Evolutionary conservation across 208 protist genomes (phyloP).

Genomic region (Tritrichomonas foetus): DNA sequence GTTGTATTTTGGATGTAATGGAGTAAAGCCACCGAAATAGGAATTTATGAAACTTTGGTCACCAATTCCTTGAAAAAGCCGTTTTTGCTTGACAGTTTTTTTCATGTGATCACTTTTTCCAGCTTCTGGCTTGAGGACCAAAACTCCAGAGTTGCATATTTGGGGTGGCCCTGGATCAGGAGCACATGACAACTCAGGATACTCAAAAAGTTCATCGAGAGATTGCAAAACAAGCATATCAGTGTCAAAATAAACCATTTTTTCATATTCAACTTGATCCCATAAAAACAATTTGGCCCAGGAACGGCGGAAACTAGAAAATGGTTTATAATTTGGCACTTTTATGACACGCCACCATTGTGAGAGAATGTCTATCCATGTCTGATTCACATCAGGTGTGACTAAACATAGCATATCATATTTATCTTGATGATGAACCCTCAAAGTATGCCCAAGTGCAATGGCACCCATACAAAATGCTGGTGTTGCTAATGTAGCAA

Average conservation of each 20-base stretch:
- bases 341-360: background rate
- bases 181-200: background rate
- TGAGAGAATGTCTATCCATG: background rate
- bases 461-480: conserved; percentile 12
- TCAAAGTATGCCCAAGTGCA: background rate
- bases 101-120: background rate
- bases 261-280: background rate
- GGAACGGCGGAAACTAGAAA: background rate
- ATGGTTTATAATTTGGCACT: background rate
- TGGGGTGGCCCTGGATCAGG: background rate
- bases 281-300: background rate
- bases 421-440: background rate
- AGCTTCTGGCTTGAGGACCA: background rate
- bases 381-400: background rate
- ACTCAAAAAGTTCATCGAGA: background rate
- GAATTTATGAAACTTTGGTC: background rate
- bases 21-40: background rate
- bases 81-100: background rate
- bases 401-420: background rate
- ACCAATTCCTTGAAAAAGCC: background rate
- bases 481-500: background rate
- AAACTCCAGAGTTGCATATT: background rate
- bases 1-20: background rate
- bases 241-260: conserved; percentile 33
- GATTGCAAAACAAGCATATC: background rate